phyloP scores from a whole-genome alignment of 31 red algal species.

The Asparagopsis taxiformis region DNA sequence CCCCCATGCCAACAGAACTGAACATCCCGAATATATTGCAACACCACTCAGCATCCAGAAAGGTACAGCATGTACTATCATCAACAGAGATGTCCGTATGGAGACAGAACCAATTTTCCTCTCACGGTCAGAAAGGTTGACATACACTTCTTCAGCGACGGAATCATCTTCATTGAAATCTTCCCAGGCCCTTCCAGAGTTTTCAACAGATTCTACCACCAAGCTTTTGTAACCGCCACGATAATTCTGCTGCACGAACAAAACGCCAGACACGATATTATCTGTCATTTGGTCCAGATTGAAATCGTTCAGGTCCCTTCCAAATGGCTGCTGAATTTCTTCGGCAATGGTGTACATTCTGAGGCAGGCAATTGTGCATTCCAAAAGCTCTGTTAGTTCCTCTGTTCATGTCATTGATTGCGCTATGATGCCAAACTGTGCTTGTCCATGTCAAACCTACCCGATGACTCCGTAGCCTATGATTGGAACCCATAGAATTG shows the following conservation, averaged over 20 bases:
- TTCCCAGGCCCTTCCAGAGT: not conserved
- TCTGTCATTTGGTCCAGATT: not conserved
- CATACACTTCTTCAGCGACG: not conserved
- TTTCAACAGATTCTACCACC: not conserved
- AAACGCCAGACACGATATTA: not conserved
- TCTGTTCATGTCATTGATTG: too few species aligned
- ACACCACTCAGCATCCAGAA: too few species aligned
- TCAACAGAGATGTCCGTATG: too few species aligned
- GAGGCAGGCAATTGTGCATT: too few species aligned
- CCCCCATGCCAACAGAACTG: not conserved
- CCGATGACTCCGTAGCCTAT: constrained; percentile 57
- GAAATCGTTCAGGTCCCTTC: not conserved
- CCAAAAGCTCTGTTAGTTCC: too few species aligned
- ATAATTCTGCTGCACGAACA: not conserved
- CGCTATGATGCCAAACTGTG: too few species aligned
- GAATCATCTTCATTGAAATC: not conserved
- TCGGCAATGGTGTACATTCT: constrained; percentile 1
- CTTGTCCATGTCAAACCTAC: too few species aligned
- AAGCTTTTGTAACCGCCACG: not conserved
- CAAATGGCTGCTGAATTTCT: not conserved
- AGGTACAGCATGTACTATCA: too few species aligned
- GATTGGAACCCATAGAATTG: constrained; percentile 63
- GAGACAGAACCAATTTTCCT: too few species aligned
- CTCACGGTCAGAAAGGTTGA: too few species aligned
- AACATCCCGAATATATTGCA: too few species aligned